Conservation (phyloP, 768 basidiomycete species). For the Sistotremastrum suecicum region DNA sequence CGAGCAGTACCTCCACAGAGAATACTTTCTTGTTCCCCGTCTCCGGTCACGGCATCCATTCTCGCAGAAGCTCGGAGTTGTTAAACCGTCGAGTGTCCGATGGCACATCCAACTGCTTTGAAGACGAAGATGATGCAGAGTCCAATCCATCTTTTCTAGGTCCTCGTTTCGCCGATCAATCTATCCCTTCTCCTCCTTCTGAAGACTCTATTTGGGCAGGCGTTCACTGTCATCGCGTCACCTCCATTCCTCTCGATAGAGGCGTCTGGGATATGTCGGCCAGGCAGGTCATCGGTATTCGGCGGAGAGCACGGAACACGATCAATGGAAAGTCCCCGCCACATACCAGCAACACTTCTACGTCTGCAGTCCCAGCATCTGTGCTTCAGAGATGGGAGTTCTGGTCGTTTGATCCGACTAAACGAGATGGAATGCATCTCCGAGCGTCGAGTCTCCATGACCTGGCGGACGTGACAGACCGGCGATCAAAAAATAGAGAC, state of each 20-base stretch:
- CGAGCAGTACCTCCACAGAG: conserved; percentile 17
- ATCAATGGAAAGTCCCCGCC: conserved; percentile 7
- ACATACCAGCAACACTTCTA: conserved; percentile 4
- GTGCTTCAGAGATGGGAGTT: conserved; percentile 74
- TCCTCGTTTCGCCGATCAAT: conserved; percentile 5
- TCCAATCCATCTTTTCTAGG: conserved; percentile 9
- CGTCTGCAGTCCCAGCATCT: conserved; percentile 40
- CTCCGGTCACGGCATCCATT: conserved; percentile 67
- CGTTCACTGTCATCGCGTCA: conserved; percentile 38
- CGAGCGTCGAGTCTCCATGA: conserved; percentile 7
- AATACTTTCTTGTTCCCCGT: conserved; percentile 57
- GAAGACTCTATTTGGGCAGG: conserved; percentile 23
- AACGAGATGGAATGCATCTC: background rate
- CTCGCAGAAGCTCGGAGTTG: conserved; percentile 61
- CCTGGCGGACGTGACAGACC: background rate
- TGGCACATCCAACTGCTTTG: conserved; percentile 30
- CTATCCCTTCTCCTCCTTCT: conserved; percentile 19
- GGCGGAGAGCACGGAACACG: conserved; percentile 40
- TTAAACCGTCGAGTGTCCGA: conserved; percentile 34
- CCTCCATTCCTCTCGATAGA: conserved; percentile 43
- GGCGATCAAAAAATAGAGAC: background rate
- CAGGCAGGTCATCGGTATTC: conserved; percentile 51
- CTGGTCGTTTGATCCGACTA: conserved; percentile 56
- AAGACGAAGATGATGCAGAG: conserved; percentile 27
- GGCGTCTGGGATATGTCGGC: conserved; percentile 62